Conservation (phyloP, 441 rosid species). For the Omphalea diandra region DNA sequence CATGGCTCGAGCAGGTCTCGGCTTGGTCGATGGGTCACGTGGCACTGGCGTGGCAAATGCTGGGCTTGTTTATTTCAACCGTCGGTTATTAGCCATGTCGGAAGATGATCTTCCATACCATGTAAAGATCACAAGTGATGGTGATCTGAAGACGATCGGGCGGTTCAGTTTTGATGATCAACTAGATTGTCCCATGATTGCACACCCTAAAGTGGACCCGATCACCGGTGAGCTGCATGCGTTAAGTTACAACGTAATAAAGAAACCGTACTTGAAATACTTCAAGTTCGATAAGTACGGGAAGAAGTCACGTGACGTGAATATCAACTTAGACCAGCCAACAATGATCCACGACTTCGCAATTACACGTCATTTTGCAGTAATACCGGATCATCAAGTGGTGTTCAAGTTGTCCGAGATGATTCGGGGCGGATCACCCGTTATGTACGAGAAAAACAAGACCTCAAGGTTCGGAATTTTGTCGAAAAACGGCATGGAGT, state of each 20-base stretch:
- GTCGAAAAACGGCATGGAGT: slow-evolving; percentile 34
- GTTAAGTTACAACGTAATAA: slow-evolving; percentile 54
- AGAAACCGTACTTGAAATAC: slow-evolving; percentile 58
- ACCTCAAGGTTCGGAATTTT: slow-evolving; percentile 51
- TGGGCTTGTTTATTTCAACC: slow-evolving; percentile 58
- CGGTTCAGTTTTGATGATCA: slow-evolving; percentile 54
- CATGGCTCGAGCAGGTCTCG: slow-evolving; percentile 47
- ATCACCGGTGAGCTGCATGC: slow-evolving; percentile 51
- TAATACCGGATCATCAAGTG: slow-evolving; percentile 72
- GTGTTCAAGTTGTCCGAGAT: slow-evolving; percentile 63
- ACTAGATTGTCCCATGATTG: slow-evolving; percentile 55
- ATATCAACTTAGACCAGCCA: slow-evolving; percentile 42
- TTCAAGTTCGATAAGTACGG: slow-evolving; percentile 47
- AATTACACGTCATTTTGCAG: slow-evolving; percentile 46
- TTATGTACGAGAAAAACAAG: slow-evolving; percentile 44
- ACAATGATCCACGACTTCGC: slow-evolving; percentile 80
- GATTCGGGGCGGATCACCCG: slow-evolving; percentile 78
- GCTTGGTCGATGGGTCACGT: slow-evolving; percentile 49
- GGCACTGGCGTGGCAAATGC: slow-evolving; percentile 78
- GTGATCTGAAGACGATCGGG: slow-evolving; percentile 57
- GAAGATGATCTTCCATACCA: slow-evolving; percentile 81
- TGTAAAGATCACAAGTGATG: slow-evolving; percentile 41
- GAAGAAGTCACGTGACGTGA: slow-evolving; percentile 47
- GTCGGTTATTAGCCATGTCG: slow-evolving; percentile 68
- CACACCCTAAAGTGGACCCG: slow-evolving; percentile 74